Base-by-base conservation (phyloP, 768 basidiomycete genomes). In the Hygrophorus pudorinus region DNA sequence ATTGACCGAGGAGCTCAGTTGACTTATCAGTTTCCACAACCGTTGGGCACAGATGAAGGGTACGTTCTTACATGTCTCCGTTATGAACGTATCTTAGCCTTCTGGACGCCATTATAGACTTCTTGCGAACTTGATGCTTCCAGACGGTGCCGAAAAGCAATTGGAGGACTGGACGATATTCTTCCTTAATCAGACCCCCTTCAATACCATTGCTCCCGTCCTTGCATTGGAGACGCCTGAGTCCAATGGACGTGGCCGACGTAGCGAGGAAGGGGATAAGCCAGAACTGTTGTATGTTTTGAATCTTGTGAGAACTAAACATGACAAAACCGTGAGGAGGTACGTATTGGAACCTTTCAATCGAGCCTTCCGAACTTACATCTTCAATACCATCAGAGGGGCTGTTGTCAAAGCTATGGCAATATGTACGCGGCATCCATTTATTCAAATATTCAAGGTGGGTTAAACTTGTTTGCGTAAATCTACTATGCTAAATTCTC, bases 121-220 rank as follows among this genome's bases (percentile, higher is more conserved):
- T 13, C 73, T 99, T 4, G 96, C 96, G 3, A 94, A 94, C 67
- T 76, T 94, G 48, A 99, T 99, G 96, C 75, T 99, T 16, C 96
- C 96, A 9, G 96, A 99, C 61, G 96, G 96, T 5, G 96, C 92
- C 24, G 94, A 99, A 65, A 79, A 85, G 41, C 87, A 94, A 49
- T 66, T 85, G 17, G 90, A 94, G 59, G 96, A 98, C 63, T 98
- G 93, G 93, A 98, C 96, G 4, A 81, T 97, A 35, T 99, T 99
- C 73, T 96, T 94, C 62, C 76, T 99, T 46, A 97, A 97, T 59
- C 96, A 97, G 64, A 90, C 87, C 0, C 72, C 81, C 0, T 86
- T 83, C 65, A 91, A 92, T 57, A 82, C 81, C 13, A 88, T 94
- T 51, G 76, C 81, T 1, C 85, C 90, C 5, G 76, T 91, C 12